Base-by-base conservation (phyloP, 805 yeast genomes). In the Wickerhamiella bombiphila region DNA sequence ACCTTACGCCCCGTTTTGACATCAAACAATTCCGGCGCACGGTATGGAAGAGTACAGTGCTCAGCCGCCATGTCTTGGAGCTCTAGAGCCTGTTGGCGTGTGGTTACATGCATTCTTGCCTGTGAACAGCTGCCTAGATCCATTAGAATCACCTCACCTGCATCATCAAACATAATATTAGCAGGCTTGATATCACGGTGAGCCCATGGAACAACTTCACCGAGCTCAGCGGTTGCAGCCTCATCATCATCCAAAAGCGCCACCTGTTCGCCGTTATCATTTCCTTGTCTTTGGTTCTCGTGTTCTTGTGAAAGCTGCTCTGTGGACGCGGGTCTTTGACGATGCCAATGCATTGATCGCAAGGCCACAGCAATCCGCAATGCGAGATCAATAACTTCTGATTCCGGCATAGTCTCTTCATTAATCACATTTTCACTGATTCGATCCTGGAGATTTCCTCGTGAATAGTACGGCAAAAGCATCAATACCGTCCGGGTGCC, bases 141-240 rank as follows among this genome's bases (percentile, higher is more conserved):
- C 48, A 80, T 76, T 31, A 88, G 61, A 5, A 86, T 83, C 0
- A 93, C 93, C 11, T 69, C 54, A 2, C 82, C 83, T 42, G 75
- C 79, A 32, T 74, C 69, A 1, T 80, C 67, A 4, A 85, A 59
- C 86, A 86, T 77, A 14, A 85, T 71, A 52, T 82, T 86, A 2
- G 91, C 93, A 0, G 96, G 95, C 53, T 82, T 86, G 39, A 86
- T 60, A 54, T 86, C 95, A 40, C 85, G 60, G 55, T 86, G 96
- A 0, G 94, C 88, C 55, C 70, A 83, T 3, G 88, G 79, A 3
- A 29, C 26, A 54, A 54, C 62, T 3, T 55, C 63, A 11, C 48
- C 46, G 26, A 40, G 24, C 9, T 52, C 50, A 15, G 60, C 70
- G 14, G 49, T 65, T 24, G 67, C 45, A 3, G 21, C 32, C 9